A percentile compares a stretch with the other conserved stretches of the same genome.
These are phyloP conservation scores for Casuarina equisetifolia DNA, from an alignment of 306 rosid species.

Conservation along the genomic window DNA sequence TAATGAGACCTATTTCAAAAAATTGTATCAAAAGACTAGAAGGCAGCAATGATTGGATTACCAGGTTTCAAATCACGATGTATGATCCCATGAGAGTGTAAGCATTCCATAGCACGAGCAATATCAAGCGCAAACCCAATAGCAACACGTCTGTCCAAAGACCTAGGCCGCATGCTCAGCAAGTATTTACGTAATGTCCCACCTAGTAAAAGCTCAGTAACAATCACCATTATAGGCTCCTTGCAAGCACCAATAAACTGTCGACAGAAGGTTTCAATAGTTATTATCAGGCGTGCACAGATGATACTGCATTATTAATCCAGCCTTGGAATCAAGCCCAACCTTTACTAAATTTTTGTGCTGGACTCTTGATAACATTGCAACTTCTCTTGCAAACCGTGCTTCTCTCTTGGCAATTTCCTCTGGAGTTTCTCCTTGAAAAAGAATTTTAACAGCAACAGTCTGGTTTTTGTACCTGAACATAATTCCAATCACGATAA, in stretches of 20 bases:
- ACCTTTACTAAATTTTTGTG: constrained; percentile 95
- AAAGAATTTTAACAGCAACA: constrained; percentile 83
- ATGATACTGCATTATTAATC: constrained; percentile 17
- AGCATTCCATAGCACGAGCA: constrained; percentile 96
- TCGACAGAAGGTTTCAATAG: constrained; percentile 33
- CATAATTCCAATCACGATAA: constrained; percentile 25
- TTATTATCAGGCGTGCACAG: constrained; percentile 28
- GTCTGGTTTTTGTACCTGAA: constrained; percentile 80
- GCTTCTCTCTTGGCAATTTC: constrained; percentile 74
- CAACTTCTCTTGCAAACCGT: constrained; percentile 88
- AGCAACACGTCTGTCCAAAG: constrained; percentile 78
- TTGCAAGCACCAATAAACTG: constrained; percentile 96
- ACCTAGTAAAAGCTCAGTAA: constrained; percentile 83
- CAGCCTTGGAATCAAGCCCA: constrained; percentile 33
- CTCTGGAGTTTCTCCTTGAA: constrained; percentile 75
- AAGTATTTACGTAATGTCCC: constrained; percentile 87
- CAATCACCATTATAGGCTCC: constrained; percentile 93
- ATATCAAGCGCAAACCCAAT: constrained; percentile 85
- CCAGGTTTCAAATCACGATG: constrained; percentile 98
- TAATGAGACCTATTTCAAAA: not conserved
- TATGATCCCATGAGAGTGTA: constrained; percentile 92
- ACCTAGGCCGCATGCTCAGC: constrained; percentile 73
- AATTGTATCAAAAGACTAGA: not conserved
- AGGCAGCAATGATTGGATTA: constrained; percentile 33
- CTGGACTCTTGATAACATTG: constrained; percentile 85